Conservation (phyloP, 306 rosid genomes). For the Chamaecrista fasciculata region DNA sequence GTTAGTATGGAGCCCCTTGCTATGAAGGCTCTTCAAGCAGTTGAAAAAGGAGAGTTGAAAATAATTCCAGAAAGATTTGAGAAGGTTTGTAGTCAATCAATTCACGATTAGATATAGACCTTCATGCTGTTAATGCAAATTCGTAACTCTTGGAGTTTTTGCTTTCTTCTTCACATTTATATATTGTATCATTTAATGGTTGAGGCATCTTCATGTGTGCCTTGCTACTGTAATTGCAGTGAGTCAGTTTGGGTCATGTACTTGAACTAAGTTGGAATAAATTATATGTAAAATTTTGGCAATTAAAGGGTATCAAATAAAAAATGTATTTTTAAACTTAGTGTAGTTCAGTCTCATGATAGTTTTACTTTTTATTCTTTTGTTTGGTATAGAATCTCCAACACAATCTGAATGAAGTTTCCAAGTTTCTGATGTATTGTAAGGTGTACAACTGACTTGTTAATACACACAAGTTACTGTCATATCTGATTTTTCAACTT, state of each 20-base stretch:
- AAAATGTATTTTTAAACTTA: neutral
- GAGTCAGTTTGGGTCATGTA: too few relatives aligned
- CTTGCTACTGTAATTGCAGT: neutral
- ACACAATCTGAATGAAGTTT: neutral
- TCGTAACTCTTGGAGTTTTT: neutral
- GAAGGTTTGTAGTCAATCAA: conserved; percentile 56
- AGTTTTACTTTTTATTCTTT: neutral
- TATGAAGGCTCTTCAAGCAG: conserved; percentile 79
- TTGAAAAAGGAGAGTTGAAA: conserved; percentile 75
- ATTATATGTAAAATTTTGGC: neutral
- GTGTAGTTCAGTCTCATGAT: neutral
- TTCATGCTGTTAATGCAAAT: neutral
- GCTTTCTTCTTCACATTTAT: neutral
- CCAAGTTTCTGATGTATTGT: neutral
- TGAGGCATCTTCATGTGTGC: neutral
- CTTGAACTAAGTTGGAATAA: neutral
- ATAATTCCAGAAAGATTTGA: conserved; percentile 94
- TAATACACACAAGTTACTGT: neutral
- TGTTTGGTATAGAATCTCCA: neutral
- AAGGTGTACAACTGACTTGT: neutral
- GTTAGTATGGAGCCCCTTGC: conserved; percentile 96
- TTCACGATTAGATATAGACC: neutral
- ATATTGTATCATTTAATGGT: neutral
- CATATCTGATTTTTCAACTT: neutral
- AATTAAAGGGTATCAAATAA: neutral